Base-by-base conservation (phyloP, 2,329 filamentous ascomycete genomes). In the Hypoxylon sp. region DNA sequence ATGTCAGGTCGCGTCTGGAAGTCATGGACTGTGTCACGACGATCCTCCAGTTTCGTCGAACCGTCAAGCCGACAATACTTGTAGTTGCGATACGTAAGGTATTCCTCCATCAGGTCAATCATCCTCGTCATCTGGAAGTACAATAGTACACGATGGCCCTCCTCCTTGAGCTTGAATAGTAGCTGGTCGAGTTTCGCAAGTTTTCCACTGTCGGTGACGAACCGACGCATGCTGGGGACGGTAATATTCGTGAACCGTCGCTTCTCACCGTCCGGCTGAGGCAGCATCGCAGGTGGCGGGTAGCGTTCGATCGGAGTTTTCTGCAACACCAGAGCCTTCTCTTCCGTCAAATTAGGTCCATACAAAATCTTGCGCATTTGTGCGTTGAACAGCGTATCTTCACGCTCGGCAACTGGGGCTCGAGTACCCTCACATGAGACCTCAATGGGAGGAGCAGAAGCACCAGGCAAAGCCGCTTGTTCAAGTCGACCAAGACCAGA, bases 41-140 rank as follows among this genome's bases (percentile, higher is more conserved):
- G 90, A 79, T 99, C 96, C 80, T 99, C 96, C 57, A 99, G 87
- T 80, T 98, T 99, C 47, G 96, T 99, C 17, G 94, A 97, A 78
- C 96, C 96, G 76, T 99, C 96, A 48, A 99, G 87, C 67, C 96
- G 93, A 76, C 95, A 97, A 83, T 98, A 99, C 81, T 97, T 98
- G 90, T 97, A 98, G 83, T 98, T 98, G 79, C 96, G 93, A 83
- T 98, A 98, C 0, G 96, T 98, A 66, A 99, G 86, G 75, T 98
- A 99, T 81, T 99, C 96, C 80, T 99, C 96, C 93, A 98, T 98
- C 67, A 99, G 85, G 79, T 99, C 95, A 78, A 99, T 98, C 96
- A 99, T 99, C 78, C 93, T 92, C 3, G 96, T 99, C 96, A 99
- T 99, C 85, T 99, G 96, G 92, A 99, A 99, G 86, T 99, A 99